Evolutionary conservation across 768 basidiomycete species (phyloP).

Genomic region (Boletus tylopilopsis): DNA sequence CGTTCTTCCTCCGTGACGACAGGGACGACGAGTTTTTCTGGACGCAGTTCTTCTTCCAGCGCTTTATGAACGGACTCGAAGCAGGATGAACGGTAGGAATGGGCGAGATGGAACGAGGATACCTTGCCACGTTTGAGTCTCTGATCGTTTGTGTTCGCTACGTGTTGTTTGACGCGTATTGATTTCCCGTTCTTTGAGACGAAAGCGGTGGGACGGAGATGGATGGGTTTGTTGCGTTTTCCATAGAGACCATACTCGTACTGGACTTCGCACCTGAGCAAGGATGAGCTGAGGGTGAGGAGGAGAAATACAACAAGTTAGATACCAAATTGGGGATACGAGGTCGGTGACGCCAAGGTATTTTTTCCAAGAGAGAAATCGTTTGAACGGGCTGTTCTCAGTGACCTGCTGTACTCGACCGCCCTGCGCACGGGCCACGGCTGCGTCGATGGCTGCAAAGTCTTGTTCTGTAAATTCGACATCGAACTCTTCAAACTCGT

Average conservation of each 20-base stretch:
- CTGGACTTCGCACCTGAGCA: conserved; percentile 72
- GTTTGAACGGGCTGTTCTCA: conserved; percentile 36
- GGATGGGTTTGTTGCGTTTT: conserved; percentile 45
- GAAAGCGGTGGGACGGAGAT: conserved; percentile 53
- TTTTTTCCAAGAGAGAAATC: conserved; percentile 41
- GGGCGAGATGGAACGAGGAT: conserved; percentile 8
- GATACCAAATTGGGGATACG: conserved; percentile 57
- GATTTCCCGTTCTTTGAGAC: conserved; percentile 53
- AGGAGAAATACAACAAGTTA: conserved; percentile 9
- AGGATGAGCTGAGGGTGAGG: background rate
- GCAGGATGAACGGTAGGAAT: background rate
- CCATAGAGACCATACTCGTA: conserved; percentile 73
- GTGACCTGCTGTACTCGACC: conserved; percentile 33
- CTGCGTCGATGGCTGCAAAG: conserved; percentile 37
- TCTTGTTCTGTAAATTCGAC: conserved; percentile 58
- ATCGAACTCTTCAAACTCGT: conserved; percentile 47
- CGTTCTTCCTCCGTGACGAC: conserved; percentile 59
- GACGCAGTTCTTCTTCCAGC: conserved; percentile 68
- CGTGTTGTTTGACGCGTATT: conserved; percentile 48
- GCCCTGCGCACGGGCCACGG: conserved; percentile 5
- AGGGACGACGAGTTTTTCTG: conserved; percentile 51
- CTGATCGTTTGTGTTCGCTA: conserved; percentile 54
- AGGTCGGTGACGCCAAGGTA: conserved; percentile 62
- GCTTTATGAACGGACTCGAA: conserved; percentile 67
- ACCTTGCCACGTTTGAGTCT: conserved; percentile 55